Evolutionary conservation across 2,329 filamentous ascomycete genomes (phyloP), one percentile per base, ranked within the genome.

Genomic region (Xylariaceae sp.): DNA sequence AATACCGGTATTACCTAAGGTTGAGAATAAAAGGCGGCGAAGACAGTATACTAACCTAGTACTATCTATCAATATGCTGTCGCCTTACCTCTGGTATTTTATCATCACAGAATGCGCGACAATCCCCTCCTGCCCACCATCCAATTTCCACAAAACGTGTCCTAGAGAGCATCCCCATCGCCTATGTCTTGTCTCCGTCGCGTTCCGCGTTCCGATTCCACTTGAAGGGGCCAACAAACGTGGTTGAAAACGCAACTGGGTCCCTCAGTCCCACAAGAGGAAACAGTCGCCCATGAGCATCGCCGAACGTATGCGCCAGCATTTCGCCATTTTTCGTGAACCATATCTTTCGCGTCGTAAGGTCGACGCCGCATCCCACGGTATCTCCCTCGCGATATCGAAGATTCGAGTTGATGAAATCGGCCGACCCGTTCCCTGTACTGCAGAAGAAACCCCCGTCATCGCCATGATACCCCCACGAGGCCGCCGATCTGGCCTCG

Each of bases 251-350:
- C 15, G 21, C 15, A 37, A 47, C 15, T 2, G 45, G 21, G 1
- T 37, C 32, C n/a, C 22, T 22, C 21, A 48, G 9, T 2, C 46
- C 46, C 3, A 48, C 36, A 8, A 48, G 34, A 19, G 46, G 46
- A 40, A 48, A 48, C 12, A 48, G n/a, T 16, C 36, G 22, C n/a
- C 46, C 46, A n/a, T 30, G 36, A 5, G 37, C 46, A 32, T 48
- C 46, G 10, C 30, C n/a, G 21, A 40, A 40, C 3, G 10, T 40
- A 29, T 48, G 36, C 36, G 18, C 30, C 4, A 48, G 15, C n/a
- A 40, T 29, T 30, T 48, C 15, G 5, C 22, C 46, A 18, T 40
- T 40, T 15, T 48, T 48, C 2, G 46, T 48, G 22, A 48, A 48
- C 46, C 36, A 48, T 18, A 48, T 40, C 34, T 21, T 48, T 3